A percentile compares a stretch with the other conserved stretches of the same genome.
Conservation (phyloP, 352 stramenopile species). For the Phytophthora europaea region DNA sequence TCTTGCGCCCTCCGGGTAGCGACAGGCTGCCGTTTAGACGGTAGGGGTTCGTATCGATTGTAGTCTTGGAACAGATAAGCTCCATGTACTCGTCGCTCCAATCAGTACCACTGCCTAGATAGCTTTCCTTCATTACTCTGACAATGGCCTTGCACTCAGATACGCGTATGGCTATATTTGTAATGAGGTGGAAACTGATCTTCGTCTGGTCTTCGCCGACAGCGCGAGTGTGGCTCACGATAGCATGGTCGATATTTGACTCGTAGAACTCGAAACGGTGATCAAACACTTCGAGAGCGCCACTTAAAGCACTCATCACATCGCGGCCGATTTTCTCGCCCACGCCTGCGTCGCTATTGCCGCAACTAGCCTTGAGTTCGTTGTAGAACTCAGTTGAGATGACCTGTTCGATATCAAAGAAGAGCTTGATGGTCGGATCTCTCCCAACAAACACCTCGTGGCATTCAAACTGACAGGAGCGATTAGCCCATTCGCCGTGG, state of each 20-base stretch:
- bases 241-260: neutral
- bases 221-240: neutral
- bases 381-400: neutral
- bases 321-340: neutral
- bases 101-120: neutral
- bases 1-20: no score
- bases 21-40: no score
- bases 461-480: neutral
- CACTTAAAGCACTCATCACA: neutral
- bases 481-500: neutral
- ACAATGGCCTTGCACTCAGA: constrained; percentile 1
- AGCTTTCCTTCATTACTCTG: neutral
- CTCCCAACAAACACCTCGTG: neutral
- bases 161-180: neutral
- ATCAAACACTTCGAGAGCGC: neutral
- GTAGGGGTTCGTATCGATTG: no score
- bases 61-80: neutral
- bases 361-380: neutral
- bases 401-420: constrained; percentile 2
- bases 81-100: neutral
- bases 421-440: neutral
- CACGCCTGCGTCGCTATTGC: neutral
- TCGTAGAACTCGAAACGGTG: neutral
- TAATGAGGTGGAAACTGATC: constrained; percentile 17
- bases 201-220: neutral